Evolutionary conservation across 169 alveolate species (phyloP), one percentile per base, ranked within the genome.

Genomic region (Plasmodium vivax): DNA sequence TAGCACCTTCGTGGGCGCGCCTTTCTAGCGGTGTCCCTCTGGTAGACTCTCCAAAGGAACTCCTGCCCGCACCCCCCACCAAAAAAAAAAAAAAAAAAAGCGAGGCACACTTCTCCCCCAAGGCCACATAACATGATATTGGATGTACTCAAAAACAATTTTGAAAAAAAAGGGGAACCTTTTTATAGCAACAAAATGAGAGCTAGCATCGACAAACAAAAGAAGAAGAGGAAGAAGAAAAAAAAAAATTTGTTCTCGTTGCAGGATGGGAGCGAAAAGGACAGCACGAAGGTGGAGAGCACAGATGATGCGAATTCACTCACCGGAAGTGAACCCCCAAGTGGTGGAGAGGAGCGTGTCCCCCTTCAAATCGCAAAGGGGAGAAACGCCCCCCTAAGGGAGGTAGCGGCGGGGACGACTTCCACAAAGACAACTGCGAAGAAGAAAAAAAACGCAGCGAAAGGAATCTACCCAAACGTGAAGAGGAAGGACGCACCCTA

Each of bases 91-190:
- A 12, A 51, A 16, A 51, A 51, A 51, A 87, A 85, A 77, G 38
- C 43, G 58, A 77, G 81, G 19, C 68, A 87, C 68, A 16, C 75
- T 54, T 85, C 43, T 47, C 19, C 43, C 56, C 43, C 56, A 74
- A 16, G 51, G 74, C 62, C 14, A 12, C 62, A 71, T 75, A 74
- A 71, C 58, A 87, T 87, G 93, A 74, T 87, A 45, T 87, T 87
- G 68, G 93, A 87, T 30, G 71, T 87, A 19, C 47, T 77, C 81
- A 87, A 87, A 87, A 87, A 77, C 73, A 87, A 75, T 87, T 87
- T 47, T 87, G 85, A 75, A 87, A 79, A 84, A 87, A 87, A 87
- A 51, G 87, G 82, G 68, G 93, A 75, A 71, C 71, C 79, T 75
- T 87, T 77, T 77, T 87, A 87, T 77, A 87, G 38, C 81, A 47